Base-by-base conservation (phyloP, 2,329 filamentous ascomycete genomes). In the Monilinia fructicola region DNA sequence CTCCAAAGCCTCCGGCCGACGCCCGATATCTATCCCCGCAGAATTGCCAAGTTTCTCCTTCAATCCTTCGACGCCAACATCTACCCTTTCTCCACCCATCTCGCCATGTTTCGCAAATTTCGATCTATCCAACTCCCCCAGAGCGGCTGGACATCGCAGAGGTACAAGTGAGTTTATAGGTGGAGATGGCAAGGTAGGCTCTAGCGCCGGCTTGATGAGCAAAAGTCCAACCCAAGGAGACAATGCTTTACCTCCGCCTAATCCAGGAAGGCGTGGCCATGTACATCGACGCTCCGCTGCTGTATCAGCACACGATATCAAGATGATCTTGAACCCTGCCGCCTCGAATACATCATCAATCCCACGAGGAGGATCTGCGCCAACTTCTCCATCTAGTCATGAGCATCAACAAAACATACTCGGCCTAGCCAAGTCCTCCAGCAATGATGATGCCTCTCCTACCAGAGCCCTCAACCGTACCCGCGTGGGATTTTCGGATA, bases 151-250 rank as follows among this genome's bases (percentile, higher is more conserved):
- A 28, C 90, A 93, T 75, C 85, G 89, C 73, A 86, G 93, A 73
- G 90, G 90, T 64, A 90, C 88, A 38, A 97, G 93, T 76, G 93
- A 97, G 76, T 93, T 96, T 74, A 90, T 96, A 56, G 92, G 92
- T 48, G 91, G 90, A 10, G 90, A 89, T 72, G 80, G 79, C 23
- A 79, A 80, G 73, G 70, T 78, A 73, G 80, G 67, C n/a, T 64
- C 58, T 40, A 64, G 21, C 38, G 66, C 64, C 14, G 86, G 72
- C 78, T 82, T 78, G 79, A 82, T 91, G 79, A 90, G 86, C 77
- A 85, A 86, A 16, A 92, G 88, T 73, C 88, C 90, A 38, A 90
- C 87, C 14, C 91, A 88, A 64, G 83, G 81, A 67, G 86, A 87
- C 7, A 84, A 85, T 70, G 77, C 83, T 10, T 82, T 88, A 11